Base-by-base conservation (phyloP, 192 early-diverging fungal species). In the Polychytrium aggregatum region DNA sequence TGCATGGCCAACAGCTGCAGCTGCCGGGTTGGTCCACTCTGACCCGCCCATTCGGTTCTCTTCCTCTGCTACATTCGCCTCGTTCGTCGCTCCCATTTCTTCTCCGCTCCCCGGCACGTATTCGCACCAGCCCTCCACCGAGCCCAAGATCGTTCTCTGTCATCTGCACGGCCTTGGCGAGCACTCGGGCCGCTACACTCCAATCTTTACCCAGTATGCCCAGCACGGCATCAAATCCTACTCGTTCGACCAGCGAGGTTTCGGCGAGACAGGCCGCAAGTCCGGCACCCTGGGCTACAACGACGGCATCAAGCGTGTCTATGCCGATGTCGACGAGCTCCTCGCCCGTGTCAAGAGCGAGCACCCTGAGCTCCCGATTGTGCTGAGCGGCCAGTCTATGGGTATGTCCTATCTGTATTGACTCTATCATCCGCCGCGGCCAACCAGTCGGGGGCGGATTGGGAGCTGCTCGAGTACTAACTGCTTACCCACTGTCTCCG, bases 181-280 rank as follows among this genome's bases (percentile, higher is more conserved):
- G 53, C 76, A 78, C 41, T 56, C 70, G 42, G 55, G 60, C 46
- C 70, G 79, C 16, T 82, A 82, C 66, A 62, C 81, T 42, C 65
- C 75, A 37, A 60, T 85, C 44, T 79, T 81, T 48, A 54, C 61
- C 5, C 52, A 49, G 14, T 81, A 82, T 47, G 65, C 71, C 25
- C 53, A 47, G 43, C 50, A 60, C 37, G 74, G 71, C 3, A 71
- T 85, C 59, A 68, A 78, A 48, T 64, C 68, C 44, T 64, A 64
- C 36, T 65, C 53, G 11, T 78, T 56, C 46, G 82, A 85, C 54
- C 78, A 83, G 56, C 67, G 83, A 41, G 83, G 83, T 36, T 79
- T 70, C 50, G 83, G 83, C 16, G 46, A 74, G 52, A 85, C 83
- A 10, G 76, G 55, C 50, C 60, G 59, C 34, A 71, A 70, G 42